Percentiles rank a stretch among this genome's conserved stretches.
Evolutionary conservation across 2,329 filamentous ascomycete genomes (phyloP).

Genomic region (Sporothrix globosa): DNA sequence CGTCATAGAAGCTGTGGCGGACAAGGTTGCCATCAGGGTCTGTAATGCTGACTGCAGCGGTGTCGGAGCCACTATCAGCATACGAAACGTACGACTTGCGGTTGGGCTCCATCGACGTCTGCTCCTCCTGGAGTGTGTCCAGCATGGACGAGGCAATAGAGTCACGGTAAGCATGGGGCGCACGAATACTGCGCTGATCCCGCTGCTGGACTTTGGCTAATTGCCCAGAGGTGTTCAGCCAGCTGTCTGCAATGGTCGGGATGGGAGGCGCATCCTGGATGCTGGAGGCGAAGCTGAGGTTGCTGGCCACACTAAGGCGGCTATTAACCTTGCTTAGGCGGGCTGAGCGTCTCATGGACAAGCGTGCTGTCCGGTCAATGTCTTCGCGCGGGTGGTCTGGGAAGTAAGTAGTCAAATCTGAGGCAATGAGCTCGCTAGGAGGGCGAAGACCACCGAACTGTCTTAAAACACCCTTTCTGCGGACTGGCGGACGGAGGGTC

Average conservation of each 20-base stretch:
- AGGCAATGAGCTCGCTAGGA: conserved; percentile 95
- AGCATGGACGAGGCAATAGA: conserved; percentile 88
- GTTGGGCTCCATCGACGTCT: conserved; percentile 79
- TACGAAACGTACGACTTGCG: conserved; percentile 96
- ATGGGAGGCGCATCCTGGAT: conserved; percentile 92
- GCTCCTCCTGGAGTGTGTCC: conserved; percentile 86
- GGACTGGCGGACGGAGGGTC: conserved; percentile 47
- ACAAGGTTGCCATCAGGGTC: conserved; percentile 74
- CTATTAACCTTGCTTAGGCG: conserved; percentile 91
- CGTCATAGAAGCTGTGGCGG: conserved; percentile 82
- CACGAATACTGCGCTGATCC: conserved; percentile 48
- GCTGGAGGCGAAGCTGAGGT: conserved; percentile 88
- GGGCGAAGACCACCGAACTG: conserved; percentile 91
- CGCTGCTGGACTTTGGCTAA: conserved; percentile 54
- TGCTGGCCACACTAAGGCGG: conserved; percentile 91
- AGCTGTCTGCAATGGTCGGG: conserved; percentile 91
- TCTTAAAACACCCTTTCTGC: conserved; percentile 63
- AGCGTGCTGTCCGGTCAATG: conserved; percentile 91
- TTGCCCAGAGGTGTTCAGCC: conserved; percentile 69
- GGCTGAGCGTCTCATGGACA: conserved; percentile 88
- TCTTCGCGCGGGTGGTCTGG: conserved; percentile 91
- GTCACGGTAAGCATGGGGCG: conserved; percentile 72
- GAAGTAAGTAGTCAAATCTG: conserved; percentile 95
- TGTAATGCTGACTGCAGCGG: conserved; percentile 69
- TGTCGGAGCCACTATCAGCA: conserved; percentile 73